A percentile compares a stretch with the other conserved stretches of the same genome.
Evolutionary conservation across 2,329 filamentous ascomycete genomes (phyloP).

Genomic region (Colletotrichum sp.): DNA sequence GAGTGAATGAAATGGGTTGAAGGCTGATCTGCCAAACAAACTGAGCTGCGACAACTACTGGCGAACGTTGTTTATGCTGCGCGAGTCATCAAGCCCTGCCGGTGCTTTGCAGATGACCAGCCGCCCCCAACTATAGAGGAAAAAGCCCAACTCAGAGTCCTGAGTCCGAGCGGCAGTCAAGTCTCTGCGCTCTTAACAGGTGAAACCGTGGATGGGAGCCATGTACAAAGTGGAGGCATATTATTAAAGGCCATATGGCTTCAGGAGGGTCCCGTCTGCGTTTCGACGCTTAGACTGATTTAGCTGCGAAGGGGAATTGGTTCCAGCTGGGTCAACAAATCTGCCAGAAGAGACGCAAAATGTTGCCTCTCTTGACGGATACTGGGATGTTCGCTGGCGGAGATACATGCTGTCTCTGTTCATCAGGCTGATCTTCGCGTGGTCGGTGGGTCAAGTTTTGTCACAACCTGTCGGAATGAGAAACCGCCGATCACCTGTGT

Average conservation of each 20-base stretch:
- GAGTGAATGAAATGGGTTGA: too few relatives aligned
- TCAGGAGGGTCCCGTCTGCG: background rate
- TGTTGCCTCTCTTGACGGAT: background rate
- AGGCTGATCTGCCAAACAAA: too few relatives aligned
- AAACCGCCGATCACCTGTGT: too few relatives aligned
- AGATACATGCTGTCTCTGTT: background rate
- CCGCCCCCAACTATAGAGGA: background rate
- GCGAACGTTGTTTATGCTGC: too few relatives aligned
- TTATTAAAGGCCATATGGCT: background rate
- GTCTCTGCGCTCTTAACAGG: background rate
- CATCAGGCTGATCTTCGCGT: background rate
- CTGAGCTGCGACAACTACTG: too few relatives aligned
- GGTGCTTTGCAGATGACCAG: background rate
- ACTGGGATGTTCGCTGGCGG: background rate
- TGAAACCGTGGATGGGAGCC: accelerated
- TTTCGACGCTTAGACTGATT: background rate
- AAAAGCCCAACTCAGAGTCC: too few relatives aligned
- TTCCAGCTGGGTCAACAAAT: background rate
- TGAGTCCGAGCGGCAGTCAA: background rate
- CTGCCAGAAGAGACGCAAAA: background rate
- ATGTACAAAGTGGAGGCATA: background rate
- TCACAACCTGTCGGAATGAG: too few relatives aligned
- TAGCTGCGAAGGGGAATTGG: background rate
- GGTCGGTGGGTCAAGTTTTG: background rate
- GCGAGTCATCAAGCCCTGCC: too few relatives aligned